phyloP scores from a whole-genome alignment of 768 basidiomycete species.

The Pisolithus tinctorius region DNA sequence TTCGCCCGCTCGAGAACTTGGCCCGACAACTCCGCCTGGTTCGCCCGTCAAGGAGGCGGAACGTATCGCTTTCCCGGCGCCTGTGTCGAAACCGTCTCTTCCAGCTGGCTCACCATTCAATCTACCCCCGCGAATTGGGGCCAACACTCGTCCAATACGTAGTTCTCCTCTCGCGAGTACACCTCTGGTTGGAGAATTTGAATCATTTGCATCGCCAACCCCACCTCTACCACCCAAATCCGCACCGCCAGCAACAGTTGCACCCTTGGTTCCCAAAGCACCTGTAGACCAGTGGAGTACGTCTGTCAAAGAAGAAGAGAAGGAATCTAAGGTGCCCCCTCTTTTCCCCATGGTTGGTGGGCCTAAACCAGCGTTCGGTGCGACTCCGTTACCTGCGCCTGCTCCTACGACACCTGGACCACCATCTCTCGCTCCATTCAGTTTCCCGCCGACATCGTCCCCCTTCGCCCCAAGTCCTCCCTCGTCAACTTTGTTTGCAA shows the following conservation, averaged over 20 bases:
- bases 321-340: slow-evolving; percentile 41
- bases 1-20: slow-evolving; percentile 34
- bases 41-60: slow-evolving; percentile 46
- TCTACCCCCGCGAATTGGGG: slow-evolving; percentile 47
- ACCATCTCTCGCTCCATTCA: slow-evolving; percentile 5
- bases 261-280: slow-evolving; percentile 36
- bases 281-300: slow-evolving; percentile 29
- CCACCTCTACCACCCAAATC: slow-evolving; percentile 11
- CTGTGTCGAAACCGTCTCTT: slow-evolving; percentile 12
- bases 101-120: slow-evolving; percentile 34
- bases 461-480: slow-evolving; percentile 7
- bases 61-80: slow-evolving; percentile 6
- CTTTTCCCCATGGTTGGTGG: slow-evolving; percentile 29
- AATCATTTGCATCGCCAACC: slow-evolving; percentile 8
- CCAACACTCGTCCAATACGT: slow-evolving; percentile 49
- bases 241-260: slow-evolving; percentile 15
- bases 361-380: slow-evolving; percentile 6
- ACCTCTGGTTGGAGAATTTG: slow-evolving; percentile 41
- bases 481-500: slow-evolving; percentile 1
- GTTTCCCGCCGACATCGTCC: slow-evolving; percentile 5
- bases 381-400: slow-evolving; percentile 5
- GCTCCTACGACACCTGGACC: slow-evolving; percentile 5
- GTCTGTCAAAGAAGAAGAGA: slow-evolving; percentile 16
- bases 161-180: slow-evolving; percentile 70
- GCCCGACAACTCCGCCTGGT: slow-evolving; percentile 53